Evolutionary conservation across 164 flowering plant species (phyloP).

Genomic region (Aristolochia californica): DNA sequence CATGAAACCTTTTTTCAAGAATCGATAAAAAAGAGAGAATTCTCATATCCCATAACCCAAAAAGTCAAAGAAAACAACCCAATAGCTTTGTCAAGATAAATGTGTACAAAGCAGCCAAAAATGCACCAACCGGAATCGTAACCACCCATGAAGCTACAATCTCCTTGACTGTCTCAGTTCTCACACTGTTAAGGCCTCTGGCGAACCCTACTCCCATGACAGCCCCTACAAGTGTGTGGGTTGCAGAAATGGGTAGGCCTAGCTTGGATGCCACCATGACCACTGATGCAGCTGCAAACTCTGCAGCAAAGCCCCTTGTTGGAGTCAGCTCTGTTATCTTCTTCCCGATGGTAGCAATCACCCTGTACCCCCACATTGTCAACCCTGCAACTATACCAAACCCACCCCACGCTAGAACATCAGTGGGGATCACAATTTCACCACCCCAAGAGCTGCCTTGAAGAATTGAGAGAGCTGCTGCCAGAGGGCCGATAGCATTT

Average conservation of each 20-base stretch:
- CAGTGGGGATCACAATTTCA: conserved; percentile 72
- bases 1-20: neutral
- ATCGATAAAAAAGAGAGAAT: too few species aligned
- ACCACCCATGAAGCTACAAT: conserved; percentile 88
- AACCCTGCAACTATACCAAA: conserved; percentile 97
- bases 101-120: conserved; percentile 68
- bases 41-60: neutral
- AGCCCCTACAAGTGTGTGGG: conserved; percentile 96
- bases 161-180: conserved; percentile 89
- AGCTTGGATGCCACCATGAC: conserved; percentile 88
- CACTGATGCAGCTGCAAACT: conserved; percentile 98
- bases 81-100: conserved; percentile 67
- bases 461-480: conserved; percentile 82
- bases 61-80: conserved; percentile 35
- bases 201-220: conserved; percentile 99
- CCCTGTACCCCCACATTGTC: conserved; percentile 92
- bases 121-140: conserved; percentile 82
- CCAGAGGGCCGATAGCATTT: conserved; percentile 95
- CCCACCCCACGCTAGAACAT: conserved; percentile 99
- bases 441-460: conserved; percentile 49
- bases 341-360: conserved; percentile 94
- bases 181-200: conserved; percentile 84
- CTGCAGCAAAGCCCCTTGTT: conserved; percentile 95
- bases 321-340: conserved; percentile 97
- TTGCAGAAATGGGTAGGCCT: conserved; percentile 93